Percentiles rank a stretch among this genome's conserved stretches.
Evolutionary conservation across 108 stramenopile species (phyloP).

Genomic region (Craspedostauros australis): DNA sequence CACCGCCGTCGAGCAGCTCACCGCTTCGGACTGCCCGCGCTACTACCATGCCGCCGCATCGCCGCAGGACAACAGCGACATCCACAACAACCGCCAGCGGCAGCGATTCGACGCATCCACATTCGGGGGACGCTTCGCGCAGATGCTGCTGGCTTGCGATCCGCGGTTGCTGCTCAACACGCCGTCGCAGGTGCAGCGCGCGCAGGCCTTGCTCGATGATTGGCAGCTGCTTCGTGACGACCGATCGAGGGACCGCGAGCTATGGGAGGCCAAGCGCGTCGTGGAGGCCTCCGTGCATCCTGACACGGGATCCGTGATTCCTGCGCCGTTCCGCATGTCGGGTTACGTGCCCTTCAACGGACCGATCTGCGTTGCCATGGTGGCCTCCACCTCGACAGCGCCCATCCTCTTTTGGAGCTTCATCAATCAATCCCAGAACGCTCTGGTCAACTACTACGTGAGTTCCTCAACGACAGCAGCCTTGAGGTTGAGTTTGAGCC

Average conservation of each 20-base stretch:
- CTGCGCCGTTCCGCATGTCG: conserved; percentile 77
- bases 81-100: too few relatives aligned
- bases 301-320: conserved; percentile 85
- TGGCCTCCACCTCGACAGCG: conserved; percentile 43
- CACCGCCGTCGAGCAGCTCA: too few relatives aligned
- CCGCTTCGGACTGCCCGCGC: too few relatives aligned
- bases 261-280: conserved; percentile 57
- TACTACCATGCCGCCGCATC: neutral
- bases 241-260: conserved; percentile 14
- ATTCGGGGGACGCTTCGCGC: conserved; percentile 52
- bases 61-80: too few relatives aligned
- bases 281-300: conserved; percentile 81
- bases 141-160: conserved; percentile 76
- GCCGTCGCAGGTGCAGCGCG: conserved; percentile 34
- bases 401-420: conserved; percentile 79
- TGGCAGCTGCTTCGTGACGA: conserved; percentile 17
- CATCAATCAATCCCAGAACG: conserved; percentile 86
- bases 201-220: conserved; percentile 32
- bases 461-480: too few relatives aligned
- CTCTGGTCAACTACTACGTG: conserved; percentile 75
- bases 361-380: conserved; percentile 71
- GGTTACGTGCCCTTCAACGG: conserved; percentile 86
- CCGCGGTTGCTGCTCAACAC: conserved; percentile 50
- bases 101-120: conserved; percentile 54
- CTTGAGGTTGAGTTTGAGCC: too few relatives aligned